A percentile compares a stretch with the other conserved stretches of the same genome.
Conservation (phyloP, 306 rosid genomes). For the Rosa multiflora region DNA sequence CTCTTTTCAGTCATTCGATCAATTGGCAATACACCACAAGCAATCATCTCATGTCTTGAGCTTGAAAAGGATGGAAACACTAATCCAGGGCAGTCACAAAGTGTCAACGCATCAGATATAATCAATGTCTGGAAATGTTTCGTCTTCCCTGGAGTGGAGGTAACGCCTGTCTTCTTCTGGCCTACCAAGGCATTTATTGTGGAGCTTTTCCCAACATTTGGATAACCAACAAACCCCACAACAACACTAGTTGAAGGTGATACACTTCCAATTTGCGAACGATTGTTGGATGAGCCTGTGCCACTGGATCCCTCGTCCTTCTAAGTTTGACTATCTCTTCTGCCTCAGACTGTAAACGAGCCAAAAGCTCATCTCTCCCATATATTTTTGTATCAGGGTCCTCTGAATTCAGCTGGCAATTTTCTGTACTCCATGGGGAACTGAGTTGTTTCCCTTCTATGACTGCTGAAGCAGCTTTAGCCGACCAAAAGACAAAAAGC, state of each 20-base stretch:
- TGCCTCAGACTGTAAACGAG: constrained; percentile 82
- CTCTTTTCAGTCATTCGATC: constrained; percentile 92
- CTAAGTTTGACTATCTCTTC: constrained; percentile 65
- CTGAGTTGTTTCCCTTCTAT: constrained; percentile 65
- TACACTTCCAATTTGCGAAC: constrained; percentile 39
- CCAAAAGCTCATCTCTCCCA: constrained; percentile 86
- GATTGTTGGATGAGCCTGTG: constrained; percentile 27
- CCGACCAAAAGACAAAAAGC: constrained; percentile 92
- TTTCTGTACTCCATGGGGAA: constrained; percentile 34
- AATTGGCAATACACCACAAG: constrained; percentile 92
- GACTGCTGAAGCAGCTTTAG: constrained; percentile 86
- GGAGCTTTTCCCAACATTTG: constrained; percentile 99
- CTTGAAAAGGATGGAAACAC: constrained; percentile 97
- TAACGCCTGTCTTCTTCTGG: constrained; percentile 85
- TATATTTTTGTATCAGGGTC: constrained; percentile 66
- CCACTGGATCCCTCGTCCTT: constrained; percentile 45
- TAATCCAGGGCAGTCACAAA: constrained; percentile 96
- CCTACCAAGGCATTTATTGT: constrained; percentile 98
- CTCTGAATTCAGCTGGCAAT: constrained; percentile 32
- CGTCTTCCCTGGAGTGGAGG: constrained; percentile 99
- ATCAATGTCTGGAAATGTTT: constrained; percentile 97
- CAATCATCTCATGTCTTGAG: constrained; percentile 92
- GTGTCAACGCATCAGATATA: constrained; percentile 73
- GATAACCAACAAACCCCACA: constrained; percentile 98
- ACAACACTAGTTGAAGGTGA: constrained; percentile 48